These are phyloP conservation scores for Phytophthora crassamura DNA, from an alignment of 352 stramenopile species.

Conservation along the genomic window DNA sequence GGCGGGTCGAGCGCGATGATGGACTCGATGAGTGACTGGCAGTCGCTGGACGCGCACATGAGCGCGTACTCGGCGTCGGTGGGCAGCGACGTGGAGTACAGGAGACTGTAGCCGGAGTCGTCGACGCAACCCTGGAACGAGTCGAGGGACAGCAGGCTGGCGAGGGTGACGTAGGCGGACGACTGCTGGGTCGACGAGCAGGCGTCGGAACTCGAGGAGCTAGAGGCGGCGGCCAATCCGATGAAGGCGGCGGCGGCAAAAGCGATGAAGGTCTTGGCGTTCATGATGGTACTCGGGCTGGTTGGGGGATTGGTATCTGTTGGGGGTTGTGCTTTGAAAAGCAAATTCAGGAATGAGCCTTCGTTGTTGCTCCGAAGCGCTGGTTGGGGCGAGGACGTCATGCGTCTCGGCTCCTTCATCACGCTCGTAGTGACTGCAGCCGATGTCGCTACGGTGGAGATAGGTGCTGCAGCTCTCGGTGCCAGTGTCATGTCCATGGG, in stretches of 20 bases:
- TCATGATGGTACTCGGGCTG: slow-evolving; percentile 26
- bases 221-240: slow-evolving; percentile 21
- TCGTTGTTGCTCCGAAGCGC: too few relatives aligned
- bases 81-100: slow-evolving; percentile 29
- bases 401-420: too few relatives aligned
- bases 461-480: too few relatives aligned
- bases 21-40: slow-evolving; percentile 21
- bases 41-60: slow-evolving; percentile 34
- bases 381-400: too few relatives aligned
- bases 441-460: too few relatives aligned
- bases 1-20: slow-evolving; percentile 17
- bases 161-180: slow-evolving; percentile 39
- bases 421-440: too few relatives aligned
- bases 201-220: not conserved
- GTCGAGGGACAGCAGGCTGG: slow-evolving; percentile 29
- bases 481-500: too few relatives aligned
- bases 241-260: slow-evolving; percentile 26
- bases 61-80: slow-evolving; percentile 22
- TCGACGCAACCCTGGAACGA: slow-evolving; percentile 34
- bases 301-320: too few relatives aligned
- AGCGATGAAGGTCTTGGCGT: slow-evolving; percentile 28
- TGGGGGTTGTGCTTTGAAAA: slow-evolving; percentile 10
- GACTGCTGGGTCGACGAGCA: slow-evolving; percentile 31
- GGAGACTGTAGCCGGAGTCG: too few relatives aligned
- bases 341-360: too few relatives aligned